These are phyloP conservation scores for Fusarium beomiforme DNA, from an alignment of 2,329 filamentous ascomycete species.

Conservation along the genomic window DNA sequence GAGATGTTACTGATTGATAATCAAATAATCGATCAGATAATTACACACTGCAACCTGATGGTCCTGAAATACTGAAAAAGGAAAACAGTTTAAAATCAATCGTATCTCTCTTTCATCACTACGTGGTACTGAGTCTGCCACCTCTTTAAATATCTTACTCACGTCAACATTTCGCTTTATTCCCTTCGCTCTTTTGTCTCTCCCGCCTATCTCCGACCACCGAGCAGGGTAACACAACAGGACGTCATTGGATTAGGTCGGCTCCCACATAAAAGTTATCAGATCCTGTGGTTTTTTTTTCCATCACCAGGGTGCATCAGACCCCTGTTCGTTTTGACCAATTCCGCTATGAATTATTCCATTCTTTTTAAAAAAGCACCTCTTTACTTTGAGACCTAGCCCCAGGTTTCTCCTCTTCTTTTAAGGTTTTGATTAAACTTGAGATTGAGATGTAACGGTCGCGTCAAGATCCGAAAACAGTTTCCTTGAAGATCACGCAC, in stretches of 20 bases:
- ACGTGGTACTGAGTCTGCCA: neutral
- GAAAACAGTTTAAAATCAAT: neutral
- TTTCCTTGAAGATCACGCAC: neutral
- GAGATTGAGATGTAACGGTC: neutral
- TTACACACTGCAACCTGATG: neutral
- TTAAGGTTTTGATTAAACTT: neutral
- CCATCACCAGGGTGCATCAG: neutral
- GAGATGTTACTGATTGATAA: slow-evolving; percentile 31
- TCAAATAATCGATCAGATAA: slow-evolving; percentile 21
- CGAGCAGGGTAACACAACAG: slow-evolving; percentile 12
- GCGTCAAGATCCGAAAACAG: neutral
- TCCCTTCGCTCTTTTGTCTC: slow-evolving; percentile 28
- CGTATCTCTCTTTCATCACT: neutral
- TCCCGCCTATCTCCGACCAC: slow-evolving; percentile 31
- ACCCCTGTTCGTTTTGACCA: neutral
- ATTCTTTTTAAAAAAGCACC: neutral
- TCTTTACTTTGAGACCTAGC: neutral
- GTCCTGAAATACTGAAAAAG: neutral
- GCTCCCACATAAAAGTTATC: slow-evolving; percentile 19
- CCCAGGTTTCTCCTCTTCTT: neutral
- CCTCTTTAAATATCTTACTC: slow-evolving; percentile 4
- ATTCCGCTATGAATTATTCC: neutral
- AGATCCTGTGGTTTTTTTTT: slow-evolving; percentile 15
- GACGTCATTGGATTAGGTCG: slow-evolving; percentile 26
- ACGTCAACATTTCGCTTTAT: slow-evolving; percentile 18